Evolutionary conservation across 306 rosid species (phyloP).

Genomic region (Betula pendula): DNA sequence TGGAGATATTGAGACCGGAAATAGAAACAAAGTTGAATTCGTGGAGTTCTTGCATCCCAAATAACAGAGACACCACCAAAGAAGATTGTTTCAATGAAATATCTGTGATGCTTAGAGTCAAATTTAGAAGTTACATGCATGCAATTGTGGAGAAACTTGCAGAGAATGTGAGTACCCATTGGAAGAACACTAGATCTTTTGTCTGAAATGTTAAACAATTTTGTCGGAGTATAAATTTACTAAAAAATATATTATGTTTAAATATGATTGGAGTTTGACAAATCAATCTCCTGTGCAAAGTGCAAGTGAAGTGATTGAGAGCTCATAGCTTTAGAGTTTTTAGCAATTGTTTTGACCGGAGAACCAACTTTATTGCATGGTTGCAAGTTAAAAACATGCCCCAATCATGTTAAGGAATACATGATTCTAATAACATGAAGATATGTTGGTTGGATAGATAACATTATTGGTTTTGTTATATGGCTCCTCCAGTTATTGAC

Average conservation of each 20-base stretch:
- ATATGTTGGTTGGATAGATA: not conserved
- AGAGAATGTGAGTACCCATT: conserved; percentile 30
- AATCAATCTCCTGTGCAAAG: no score
- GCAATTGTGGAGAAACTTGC: conserved; percentile 38
- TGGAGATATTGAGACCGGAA: conserved; percentile 36
- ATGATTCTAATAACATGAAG: not conserved
- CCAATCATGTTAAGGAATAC: not conserved
- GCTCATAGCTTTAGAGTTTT: not conserved
- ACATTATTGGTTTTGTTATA: not conserved
- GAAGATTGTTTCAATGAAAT: conserved; percentile 34
- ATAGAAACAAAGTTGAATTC: conserved; percentile 33
- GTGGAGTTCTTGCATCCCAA: conserved; percentile 25
- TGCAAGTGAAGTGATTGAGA: not conserved
- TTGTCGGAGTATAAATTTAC: not conserved
- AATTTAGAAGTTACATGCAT: conserved; percentile 34
- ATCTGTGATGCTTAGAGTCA: conserved; percentile 27
- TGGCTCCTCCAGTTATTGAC: not conserved
- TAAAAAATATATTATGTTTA: not conserved
- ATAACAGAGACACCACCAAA: conserved; percentile 15
- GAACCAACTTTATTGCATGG: not conserved
- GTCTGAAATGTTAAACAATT: not conserved
- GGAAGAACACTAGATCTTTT: not conserved
- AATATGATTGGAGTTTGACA: no score
- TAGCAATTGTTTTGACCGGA: not conserved
- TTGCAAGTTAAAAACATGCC: no score